Conservation (phyloP, 2,329 filamentous ascomycete species). For the Botrytis deweyae region DNA sequence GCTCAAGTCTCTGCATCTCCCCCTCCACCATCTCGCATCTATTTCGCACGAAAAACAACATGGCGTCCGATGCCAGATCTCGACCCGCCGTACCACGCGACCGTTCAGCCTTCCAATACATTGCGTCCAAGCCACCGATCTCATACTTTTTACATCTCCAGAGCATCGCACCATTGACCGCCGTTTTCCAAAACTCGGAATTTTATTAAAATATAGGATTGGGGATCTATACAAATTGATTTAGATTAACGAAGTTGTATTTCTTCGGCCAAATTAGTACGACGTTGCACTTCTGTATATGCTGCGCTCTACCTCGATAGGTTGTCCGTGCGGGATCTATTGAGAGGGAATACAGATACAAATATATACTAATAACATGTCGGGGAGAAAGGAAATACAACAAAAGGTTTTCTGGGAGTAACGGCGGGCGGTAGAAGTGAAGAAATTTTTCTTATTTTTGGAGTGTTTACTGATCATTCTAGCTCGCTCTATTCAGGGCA, state of each 20-base stretch:
- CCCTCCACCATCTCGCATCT: constrained; percentile 6
- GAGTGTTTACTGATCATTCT: neutral
- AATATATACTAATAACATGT: neutral
- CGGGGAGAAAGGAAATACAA: neutral
- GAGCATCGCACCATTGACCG: neutral
- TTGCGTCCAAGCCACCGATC: constrained; percentile 7
- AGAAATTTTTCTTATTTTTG: neutral
- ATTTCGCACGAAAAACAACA: neutral
- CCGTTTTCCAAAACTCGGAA: constrained; percentile 13
- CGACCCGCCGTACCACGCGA: constrained; percentile 6
- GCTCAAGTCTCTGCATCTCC: neutral
- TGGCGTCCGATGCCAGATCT: constrained; percentile 15
- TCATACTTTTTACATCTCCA: neutral
- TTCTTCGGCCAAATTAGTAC: neutral
- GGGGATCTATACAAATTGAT: neutral
- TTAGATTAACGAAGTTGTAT: constrained; percentile 2
- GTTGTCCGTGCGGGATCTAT: neutral
- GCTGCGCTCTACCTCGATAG: neutral
- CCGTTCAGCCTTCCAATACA: neutral
- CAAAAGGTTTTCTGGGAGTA: neutral
- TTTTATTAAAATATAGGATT: neutral
- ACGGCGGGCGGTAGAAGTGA: neutral
- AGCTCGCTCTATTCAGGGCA: constrained; percentile 4
- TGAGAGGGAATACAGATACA: neutral
- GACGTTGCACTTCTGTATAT: neutral